Conservation (phyloP, 768 basidiomycete genomes). For the Hygrophoropsis aurantiaca region DNA sequence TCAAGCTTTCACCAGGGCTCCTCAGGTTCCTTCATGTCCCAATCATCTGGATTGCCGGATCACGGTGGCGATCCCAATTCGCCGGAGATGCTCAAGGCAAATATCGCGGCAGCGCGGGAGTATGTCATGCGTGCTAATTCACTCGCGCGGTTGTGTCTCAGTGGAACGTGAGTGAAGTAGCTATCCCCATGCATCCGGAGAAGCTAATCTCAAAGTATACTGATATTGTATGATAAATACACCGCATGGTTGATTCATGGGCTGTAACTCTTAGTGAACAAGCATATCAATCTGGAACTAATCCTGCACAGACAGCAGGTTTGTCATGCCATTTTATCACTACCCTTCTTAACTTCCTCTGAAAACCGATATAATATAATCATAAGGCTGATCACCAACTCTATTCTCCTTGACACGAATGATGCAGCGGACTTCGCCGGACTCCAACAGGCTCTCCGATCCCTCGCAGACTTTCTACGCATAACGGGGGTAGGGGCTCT, state of each 20-base stretch:
- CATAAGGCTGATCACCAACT: too few relatives aligned
- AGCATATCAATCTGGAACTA: constrained; percentile 57
- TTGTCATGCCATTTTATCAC: constrained; percentile 5
- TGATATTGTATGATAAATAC: too few relatives aligned
- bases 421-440: constrained; percentile 46
- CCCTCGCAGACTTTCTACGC: constrained; percentile 48
- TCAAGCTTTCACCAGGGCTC: constrained; percentile 7
- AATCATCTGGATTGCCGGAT: constrained; percentile 18
- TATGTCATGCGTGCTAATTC: constrained; percentile 49
- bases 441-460: constrained; percentile 50
- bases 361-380: too few relatives aligned
- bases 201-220: too few relatives aligned
- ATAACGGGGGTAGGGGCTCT: constrained; percentile 68
- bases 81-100: constrained; percentile 61
- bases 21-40: constrained; percentile 23
- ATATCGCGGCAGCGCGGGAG: constrained; percentile 46
- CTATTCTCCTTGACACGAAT: too few relatives aligned
- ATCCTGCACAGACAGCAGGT: constrained; percentile 58
- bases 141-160: constrained; percentile 47
- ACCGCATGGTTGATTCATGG: too few relatives aligned
- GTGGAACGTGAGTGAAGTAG: constrained; percentile 48
- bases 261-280: constrained; percentile 53
- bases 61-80: constrained; percentile 51
- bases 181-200: too few relatives aligned
- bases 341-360: too few relatives aligned